Conservation (phyloP, 2,329 filamentous ascomycete genomes). For the Aspergillus novoparasiticus region DNA sequence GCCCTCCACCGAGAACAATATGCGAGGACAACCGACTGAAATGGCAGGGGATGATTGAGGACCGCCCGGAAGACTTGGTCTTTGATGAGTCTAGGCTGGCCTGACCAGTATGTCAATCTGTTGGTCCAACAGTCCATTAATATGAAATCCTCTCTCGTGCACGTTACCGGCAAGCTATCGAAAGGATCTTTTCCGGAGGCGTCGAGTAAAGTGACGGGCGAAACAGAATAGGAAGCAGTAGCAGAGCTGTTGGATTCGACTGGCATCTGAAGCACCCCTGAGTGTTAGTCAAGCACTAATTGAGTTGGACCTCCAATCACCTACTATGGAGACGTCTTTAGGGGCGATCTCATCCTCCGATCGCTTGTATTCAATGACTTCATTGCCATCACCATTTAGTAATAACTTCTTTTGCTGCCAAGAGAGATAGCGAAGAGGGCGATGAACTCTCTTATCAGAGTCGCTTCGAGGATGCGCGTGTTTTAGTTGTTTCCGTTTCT, state of each 20-base stretch:
- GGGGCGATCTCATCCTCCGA: neutral
- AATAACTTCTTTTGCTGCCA: constrained; percentile 26
- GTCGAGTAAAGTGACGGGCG: constrained; percentile 31
- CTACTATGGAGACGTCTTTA: constrained; percentile 1
- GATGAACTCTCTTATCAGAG: constrained; percentile 18
- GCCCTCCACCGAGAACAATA: constrained; percentile 43
- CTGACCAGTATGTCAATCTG: constrained; percentile 45
- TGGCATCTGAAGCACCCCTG: constrained; percentile 15
- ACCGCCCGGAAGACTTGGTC: constrained; percentile 37
- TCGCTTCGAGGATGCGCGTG: constrained; percentile 24
- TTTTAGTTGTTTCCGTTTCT: constrained; percentile 40
- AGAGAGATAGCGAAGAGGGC: constrained; percentile 23
- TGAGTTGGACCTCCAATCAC: neutral
- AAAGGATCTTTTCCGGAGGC: constrained; percentile 37
- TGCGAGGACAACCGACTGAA: constrained; percentile 39
- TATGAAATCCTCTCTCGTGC: constrained; percentile 32
- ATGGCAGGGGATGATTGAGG: constrained; percentile 37
- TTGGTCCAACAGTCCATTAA: constrained; percentile 40
- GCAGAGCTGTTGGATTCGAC: constrained; percentile 18
- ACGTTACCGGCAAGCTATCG: constrained; percentile 29
- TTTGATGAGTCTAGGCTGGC: constrained; percentile 42
- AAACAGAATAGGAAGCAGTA: constrained; percentile 19
- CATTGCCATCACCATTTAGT: constrained; percentile 2
- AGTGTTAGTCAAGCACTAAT: neutral
- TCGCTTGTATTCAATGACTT: neutral